Evolutionary conservation across 192 early-diverging fungal species (phyloP).

Genomic region (Backusella circina): DNA sequence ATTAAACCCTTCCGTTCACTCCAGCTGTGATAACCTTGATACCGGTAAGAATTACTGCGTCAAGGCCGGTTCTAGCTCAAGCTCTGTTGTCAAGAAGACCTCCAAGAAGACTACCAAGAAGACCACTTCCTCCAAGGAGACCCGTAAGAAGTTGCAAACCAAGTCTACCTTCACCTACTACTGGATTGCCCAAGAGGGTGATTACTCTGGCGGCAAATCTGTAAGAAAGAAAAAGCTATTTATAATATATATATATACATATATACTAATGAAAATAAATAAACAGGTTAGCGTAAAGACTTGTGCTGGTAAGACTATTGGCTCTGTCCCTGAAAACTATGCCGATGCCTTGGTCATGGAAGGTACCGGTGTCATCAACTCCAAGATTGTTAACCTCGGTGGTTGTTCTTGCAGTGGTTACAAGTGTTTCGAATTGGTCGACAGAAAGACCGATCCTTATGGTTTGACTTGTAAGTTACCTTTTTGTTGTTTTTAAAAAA

Average conservation of each 20-base stretch:
- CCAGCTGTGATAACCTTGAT: conserved; percentile 12
- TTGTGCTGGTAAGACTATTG: conserved; percentile 32
- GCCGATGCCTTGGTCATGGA: conserved; percentile 39
- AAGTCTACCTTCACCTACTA: conserved; percentile 35
- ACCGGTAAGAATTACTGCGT: conserved; percentile 5
- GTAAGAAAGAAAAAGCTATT: neutral
- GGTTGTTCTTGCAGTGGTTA: conserved; percentile 32
- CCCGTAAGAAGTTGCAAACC: conserved; percentile 21
- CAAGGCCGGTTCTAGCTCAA: neutral
- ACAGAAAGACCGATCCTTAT: conserved; percentile 25
- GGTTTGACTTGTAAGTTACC: conserved; percentile 32
- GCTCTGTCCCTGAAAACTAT: conserved; percentile 24
- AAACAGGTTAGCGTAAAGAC: conserved; percentile 31
- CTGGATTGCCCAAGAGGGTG: conserved; percentile 34
- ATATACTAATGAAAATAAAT: neutral
- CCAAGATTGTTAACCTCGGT: conserved; percentile 35
- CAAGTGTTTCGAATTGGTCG: conserved; percentile 31
- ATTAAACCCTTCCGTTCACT: neutral
- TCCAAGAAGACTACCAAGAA: neutral
- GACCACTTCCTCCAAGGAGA: neutral
- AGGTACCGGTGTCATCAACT: conserved; percentile 30
- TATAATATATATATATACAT: neutral
- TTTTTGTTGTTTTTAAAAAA: too few relatives aligned
- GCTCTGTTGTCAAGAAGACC: neutral
- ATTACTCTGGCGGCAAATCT: conserved; percentile 21